Conservation (phyloP, 2,329 filamentous ascomycete genomes). For the Alternaria infectoria region DNA sequence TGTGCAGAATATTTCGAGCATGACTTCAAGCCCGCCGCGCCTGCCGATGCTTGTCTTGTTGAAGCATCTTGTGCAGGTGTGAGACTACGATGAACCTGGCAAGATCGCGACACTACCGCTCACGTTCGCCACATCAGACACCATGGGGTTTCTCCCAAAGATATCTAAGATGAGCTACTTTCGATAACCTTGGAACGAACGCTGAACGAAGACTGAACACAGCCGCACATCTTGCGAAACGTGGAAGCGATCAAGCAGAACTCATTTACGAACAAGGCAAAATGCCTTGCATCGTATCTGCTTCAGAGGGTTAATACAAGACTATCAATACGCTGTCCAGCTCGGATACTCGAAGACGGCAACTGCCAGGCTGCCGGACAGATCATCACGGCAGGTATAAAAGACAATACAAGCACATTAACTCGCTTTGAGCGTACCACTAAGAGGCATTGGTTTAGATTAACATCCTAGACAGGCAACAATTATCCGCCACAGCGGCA, state of each 20-base stretch:
- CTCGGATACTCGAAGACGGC: background rate
- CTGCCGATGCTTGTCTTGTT: background rate
- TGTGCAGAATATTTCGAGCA: background rate
- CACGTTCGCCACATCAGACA: background rate
- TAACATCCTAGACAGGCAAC: background rate
- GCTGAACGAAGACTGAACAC: background rate
- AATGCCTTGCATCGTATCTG: background rate
- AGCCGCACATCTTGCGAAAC: background rate
- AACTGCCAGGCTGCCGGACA: background rate
- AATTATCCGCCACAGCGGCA: constrained; percentile 18
- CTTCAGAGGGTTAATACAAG: background rate
- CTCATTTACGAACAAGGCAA: background rate
- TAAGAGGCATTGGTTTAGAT: constrained; percentile 24
- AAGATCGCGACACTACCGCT: background rate
- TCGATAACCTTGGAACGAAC: background rate
- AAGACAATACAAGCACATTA: constrained; percentile 6
- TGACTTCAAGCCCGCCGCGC: background rate
- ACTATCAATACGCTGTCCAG: background rate
- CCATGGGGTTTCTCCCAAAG: background rate
- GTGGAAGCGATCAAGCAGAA: background rate
- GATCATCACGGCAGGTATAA: background rate
- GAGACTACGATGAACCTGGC: background rate
- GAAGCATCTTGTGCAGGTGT: background rate
- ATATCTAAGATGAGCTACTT: background rate
- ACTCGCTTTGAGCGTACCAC: constrained; percentile 22